Evolutionary conservation across 306 rosid species (phyloP).

Genomic region (Trichosanthes cucumerina): DNA sequence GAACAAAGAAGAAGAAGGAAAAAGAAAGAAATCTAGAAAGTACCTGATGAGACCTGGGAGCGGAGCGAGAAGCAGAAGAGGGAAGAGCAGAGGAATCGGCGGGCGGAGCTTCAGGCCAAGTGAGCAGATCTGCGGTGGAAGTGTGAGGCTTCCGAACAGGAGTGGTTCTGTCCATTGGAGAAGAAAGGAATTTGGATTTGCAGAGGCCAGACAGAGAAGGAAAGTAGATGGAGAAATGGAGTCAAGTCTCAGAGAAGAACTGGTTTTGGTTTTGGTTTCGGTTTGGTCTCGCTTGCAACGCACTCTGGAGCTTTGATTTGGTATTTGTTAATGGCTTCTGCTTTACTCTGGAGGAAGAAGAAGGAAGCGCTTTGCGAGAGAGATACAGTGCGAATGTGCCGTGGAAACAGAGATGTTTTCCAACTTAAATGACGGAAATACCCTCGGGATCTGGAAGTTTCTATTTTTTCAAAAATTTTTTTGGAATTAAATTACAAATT

Average conservation of each 20-base stretch:
- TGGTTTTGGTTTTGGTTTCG: too few species aligned
- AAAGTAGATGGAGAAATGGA: background rate
- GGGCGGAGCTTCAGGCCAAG: constrained; percentile 74
- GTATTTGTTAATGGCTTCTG: constrained; percentile 4
- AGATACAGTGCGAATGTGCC: background rate
- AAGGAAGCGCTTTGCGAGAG: background rate
- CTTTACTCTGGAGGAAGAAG: background rate
- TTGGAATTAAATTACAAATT: too few species aligned
- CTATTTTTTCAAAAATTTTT: too few species aligned
- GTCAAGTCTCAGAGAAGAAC: background rate
- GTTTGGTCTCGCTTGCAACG: background rate
- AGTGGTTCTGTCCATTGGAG: constrained; percentile 65
- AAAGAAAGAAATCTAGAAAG: background rate
- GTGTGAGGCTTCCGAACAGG: constrained; percentile 92
- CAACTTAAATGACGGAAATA: background rate
- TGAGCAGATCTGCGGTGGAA: constrained; percentile 98
- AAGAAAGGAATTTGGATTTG: background rate
- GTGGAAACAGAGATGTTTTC: background rate
- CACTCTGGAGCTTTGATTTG: background rate
- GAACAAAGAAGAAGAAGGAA: background rate
- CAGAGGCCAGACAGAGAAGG: background rate
- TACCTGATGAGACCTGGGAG: constrained; percentile 77
- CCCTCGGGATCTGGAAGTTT: constrained; percentile 15
- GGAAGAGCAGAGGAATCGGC: constrained; percentile 49
- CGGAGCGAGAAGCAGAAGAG: constrained; percentile 52